Evolutionary conservation across 305 asterid species (phyloP).

Genomic region (Fraxinus platypoda): DNA sequence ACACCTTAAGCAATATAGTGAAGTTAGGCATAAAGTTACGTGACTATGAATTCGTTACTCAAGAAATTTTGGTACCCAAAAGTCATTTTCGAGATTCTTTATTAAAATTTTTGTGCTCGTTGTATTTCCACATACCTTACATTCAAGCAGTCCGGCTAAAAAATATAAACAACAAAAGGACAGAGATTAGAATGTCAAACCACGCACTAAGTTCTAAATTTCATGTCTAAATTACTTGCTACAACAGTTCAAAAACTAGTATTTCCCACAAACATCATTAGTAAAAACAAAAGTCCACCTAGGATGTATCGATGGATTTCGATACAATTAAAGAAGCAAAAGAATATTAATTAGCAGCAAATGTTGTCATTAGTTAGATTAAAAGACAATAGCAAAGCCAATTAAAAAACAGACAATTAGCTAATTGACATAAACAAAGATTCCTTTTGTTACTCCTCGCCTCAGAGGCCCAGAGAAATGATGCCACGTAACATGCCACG

Average conservation of each 20-base stretch:
- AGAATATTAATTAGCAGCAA: slow-evolving; percentile 18
- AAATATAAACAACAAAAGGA: slow-evolving; percentile 40
- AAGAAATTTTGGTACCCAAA: neutral
- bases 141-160: slow-evolving; percentile 34
- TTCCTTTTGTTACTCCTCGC: neutral
- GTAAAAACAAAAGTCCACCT: slow-evolving; percentile 38
- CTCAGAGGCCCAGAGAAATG: too few species aligned
- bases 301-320: slow-evolving; percentile 55
- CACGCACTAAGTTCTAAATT: slow-evolving; percentile 28
- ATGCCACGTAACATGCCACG: too few species aligned
- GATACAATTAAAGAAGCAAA: slow-evolving; percentile 48
- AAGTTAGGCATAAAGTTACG: neutral
- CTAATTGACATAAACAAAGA: slow-evolving; percentile 44
- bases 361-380: slow-evolving; percentile 30
- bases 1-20: neutral
- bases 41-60: neutral
- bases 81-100: neutral
- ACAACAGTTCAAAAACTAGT: slow-evolving; percentile 16
- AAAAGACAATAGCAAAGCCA: neutral
- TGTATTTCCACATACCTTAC: neutral
- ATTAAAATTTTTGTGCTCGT: neutral
- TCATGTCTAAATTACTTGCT: slow-evolving; percentile 21
- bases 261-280: slow-evolving; percentile 13
- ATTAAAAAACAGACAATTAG: slow-evolving; percentile 26
- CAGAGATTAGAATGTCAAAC: slow-evolving; percentile 39